phyloP scores from a whole-genome alignment of 2,329 filamentous ascomycete species.

The Botrytis aclada region DNA sequence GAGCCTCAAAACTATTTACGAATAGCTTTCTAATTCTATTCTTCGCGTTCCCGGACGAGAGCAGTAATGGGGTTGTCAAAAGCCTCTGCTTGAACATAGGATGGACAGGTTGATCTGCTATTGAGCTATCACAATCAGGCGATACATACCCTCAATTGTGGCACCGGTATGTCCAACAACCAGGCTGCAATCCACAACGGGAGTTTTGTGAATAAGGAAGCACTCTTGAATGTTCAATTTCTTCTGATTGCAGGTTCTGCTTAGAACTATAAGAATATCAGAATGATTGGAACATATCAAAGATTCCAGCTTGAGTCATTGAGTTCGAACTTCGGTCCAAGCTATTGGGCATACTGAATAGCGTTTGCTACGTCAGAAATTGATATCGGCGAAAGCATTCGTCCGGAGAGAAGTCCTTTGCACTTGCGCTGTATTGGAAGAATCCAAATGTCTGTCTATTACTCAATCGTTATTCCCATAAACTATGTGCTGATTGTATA shows the following conservation, averaged over 20 bases:
- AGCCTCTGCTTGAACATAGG: background rate
- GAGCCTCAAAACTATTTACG: background rate
- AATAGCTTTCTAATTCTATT: background rate
- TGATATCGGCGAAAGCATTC: background rate
- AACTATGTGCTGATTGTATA: background rate
- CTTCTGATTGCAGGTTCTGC: background rate
- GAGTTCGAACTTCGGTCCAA: background rate
- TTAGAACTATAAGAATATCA: background rate
- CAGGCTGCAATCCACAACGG: background rate
- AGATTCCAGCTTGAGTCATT: background rate
- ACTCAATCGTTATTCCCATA: background rate
- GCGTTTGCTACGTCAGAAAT: background rate
- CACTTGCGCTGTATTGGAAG: background rate
- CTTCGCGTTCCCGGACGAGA: background rate
- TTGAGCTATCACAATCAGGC: background rate
- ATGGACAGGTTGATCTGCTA: background rate
- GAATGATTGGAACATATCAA: background rate
- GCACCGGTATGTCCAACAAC: background rate
- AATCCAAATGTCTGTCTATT: background rate
- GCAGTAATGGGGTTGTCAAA: background rate
- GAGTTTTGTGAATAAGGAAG: background rate
- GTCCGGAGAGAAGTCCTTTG: background rate
- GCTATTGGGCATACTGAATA: too few species aligned
- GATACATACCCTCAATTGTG: background rate
- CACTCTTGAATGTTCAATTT: background rate